Conservation (phyloP, 495 filamentous ascomycete species). For the Annulohypoxylon moriforme region DNA sequence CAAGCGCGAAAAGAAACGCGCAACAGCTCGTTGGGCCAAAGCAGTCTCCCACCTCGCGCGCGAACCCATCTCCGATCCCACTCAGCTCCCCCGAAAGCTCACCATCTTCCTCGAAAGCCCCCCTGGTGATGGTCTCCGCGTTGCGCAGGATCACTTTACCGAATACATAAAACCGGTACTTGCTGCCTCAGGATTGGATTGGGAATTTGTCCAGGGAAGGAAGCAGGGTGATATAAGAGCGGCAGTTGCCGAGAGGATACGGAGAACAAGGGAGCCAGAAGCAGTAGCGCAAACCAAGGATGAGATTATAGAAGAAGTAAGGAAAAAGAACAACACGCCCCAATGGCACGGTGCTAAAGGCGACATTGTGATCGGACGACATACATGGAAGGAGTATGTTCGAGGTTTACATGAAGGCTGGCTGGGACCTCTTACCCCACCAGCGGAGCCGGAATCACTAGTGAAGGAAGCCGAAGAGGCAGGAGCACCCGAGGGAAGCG, state of each 20-base stretch:
- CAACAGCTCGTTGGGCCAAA: conserved; percentile 85
- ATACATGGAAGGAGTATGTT: conserved; percentile 98
- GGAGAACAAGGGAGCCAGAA: conserved; percentile 66
- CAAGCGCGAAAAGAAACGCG: conserved; percentile 83
- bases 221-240: conserved; percentile 88
- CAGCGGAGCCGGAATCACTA: conserved; percentile 42
- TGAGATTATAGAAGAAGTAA: conserved; percentile 65
- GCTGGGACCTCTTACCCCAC: conserved; percentile 78
- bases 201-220: conserved; percentile 91
- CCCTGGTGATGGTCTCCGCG: conserved; percentile 82
- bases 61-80: conserved; percentile 74
- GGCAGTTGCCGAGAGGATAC: conserved; percentile 82
- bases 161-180: conserved; percentile 96
- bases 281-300: conserved; percentile 62
- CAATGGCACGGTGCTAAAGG: conserved; percentile 80
- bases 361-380: conserved; percentile 88
- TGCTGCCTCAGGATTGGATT: conserved; percentile 89
- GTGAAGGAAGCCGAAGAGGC: conserved; percentile 52
- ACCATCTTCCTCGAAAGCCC: conserved; percentile 88
- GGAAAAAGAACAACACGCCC: conserved; percentile 69
- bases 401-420: conserved; percentile 95
- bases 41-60: conserved; percentile 87
- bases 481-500: conserved; percentile 40
- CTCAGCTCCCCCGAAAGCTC: conserved; percentile 80
- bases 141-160: conserved; percentile 90